A percentile compares a stretch with the other conserved stretches of the same genome.
Evolutionary conservation across 192 early-diverging fungal species (phyloP).

Genomic region (Allomyces macrogynus): DNA sequence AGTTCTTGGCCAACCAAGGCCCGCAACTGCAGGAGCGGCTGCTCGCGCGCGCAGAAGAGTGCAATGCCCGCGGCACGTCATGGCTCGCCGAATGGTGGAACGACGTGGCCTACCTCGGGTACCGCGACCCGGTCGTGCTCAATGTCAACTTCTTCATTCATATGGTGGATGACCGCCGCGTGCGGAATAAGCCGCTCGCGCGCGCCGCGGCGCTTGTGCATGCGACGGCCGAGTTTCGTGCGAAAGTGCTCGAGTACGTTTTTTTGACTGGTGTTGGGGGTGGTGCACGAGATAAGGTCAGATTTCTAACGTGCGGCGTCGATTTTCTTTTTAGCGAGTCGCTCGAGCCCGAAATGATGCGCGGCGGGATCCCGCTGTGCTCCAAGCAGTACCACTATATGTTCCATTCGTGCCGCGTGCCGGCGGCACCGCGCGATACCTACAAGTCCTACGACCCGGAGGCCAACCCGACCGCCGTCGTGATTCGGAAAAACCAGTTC

Average conservation of each 20-base stretch:
- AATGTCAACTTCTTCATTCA: slow-evolving; percentile 86
- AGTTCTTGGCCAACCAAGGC: slow-evolving; percentile 69
- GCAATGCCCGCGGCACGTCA: slow-evolving; percentile 37
- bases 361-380: slow-evolving; percentile 55
- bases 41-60: slow-evolving; percentile 45
- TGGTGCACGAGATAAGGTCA: background rate
- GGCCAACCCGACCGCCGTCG: slow-evolving; percentile 60
- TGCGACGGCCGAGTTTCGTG: slow-evolving; percentile 72
- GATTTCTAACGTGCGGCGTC: background rate
- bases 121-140: slow-evolving; percentile 84
- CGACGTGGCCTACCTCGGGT: slow-evolving; percentile 79
- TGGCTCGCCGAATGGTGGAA: slow-evolving; percentile 99
- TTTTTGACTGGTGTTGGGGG: slow-evolving; percentile 1
- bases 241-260: slow-evolving; percentile 40
- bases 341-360: slow-evolving; percentile 48
- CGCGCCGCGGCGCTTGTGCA: slow-evolving; percentile 77
- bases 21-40: slow-evolving; percentile 68
- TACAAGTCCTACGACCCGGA: slow-evolving; percentile 49
- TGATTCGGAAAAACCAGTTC: slow-evolving; percentile 82
- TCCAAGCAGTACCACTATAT: slow-evolving; percentile 84
- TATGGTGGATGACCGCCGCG: slow-evolving; percentile 70
- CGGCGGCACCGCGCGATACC: slow-evolving; percentile 61
- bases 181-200: slow-evolving; percentile 48
- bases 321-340: slow-evolving; percentile 23
- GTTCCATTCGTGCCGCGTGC: slow-evolving; percentile 90